Conservation (phyloP, 148 eudicot genomes). For the Salicornia ramosissima region DNA sequence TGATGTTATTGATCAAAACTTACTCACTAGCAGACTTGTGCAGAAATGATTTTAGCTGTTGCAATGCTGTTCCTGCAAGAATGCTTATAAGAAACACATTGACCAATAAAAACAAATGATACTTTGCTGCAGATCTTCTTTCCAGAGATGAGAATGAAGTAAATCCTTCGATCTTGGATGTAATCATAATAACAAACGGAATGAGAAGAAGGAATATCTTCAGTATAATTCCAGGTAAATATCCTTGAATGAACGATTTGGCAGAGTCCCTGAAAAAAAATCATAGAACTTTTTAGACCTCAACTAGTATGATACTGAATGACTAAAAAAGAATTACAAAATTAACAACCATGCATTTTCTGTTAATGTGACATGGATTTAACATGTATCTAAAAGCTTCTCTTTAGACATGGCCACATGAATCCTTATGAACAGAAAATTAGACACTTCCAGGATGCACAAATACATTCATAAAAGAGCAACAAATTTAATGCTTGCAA, state of each 20-base stretch:
- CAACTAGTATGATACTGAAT: too few relatives aligned
- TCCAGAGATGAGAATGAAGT: slow-evolving; percentile 46
- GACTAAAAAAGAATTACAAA: too few relatives aligned
- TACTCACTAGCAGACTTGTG: slow-evolving; percentile 54
- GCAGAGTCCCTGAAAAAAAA: slow-evolving; percentile 32
- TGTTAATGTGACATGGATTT: too few relatives aligned
- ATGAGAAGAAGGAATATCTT: slow-evolving; percentile 54
- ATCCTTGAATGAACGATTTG: slow-evolving; percentile 49
- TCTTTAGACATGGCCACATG: too few relatives aligned
- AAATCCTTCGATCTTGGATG: slow-evolving; percentile 61
- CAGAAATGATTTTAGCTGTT: slow-evolving; percentile 45
- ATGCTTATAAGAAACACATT: slow-evolving; percentile 65
- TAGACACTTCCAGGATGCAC: too few relatives aligned
- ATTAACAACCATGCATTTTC: too few relatives aligned
- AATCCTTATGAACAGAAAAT: too few relatives aligned
- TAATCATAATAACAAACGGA: slow-evolving; percentile 51
- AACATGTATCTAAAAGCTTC: too few relatives aligned
- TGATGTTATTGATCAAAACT: slow-evolving; percentile 17
- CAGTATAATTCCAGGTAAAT: slow-evolving; percentile 53
- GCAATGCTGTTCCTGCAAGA: slow-evolving; percentile 52
- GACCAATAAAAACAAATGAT: slow-evolving; percentile 50
- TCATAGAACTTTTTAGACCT: background rate
- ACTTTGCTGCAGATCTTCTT: slow-evolving; percentile 51
- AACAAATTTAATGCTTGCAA: too few relatives aligned
- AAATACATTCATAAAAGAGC: too few relatives aligned